Evolutionary conservation across 768 basidiomycete species (phyloP), one percentile per base, ranked within the genome.

Genomic region (Auricularia sp.): DNA sequence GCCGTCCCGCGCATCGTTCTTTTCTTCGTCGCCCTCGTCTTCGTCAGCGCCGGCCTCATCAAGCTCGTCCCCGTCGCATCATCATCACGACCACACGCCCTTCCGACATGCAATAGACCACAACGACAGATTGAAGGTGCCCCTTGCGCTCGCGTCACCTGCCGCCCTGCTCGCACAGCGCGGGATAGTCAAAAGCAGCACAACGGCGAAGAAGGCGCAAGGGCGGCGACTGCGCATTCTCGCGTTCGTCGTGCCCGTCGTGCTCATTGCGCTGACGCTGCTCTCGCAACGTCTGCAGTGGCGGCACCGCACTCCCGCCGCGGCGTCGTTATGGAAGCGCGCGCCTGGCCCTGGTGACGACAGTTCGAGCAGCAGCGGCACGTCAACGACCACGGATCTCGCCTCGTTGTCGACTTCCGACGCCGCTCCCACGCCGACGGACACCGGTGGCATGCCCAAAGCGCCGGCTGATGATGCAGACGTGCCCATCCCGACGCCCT

Each of bases 401-500:
- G 13, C 56, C 34, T 13, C 11, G 14, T 33, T 24, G 7, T 13
- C 24, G 11, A 59, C 56, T 8, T 29, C 24, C 6, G 24, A 6
- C 24, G 29, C 56, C 4, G 33, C 56, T 7, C 14, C 56, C 24
- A 59, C 56, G 29, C 29, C 34, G 6, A 34, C 29, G 18, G 29
- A 6, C 13, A 35, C 34, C 21, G 18, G 18, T n/a, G 56, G 34
- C 56, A 34, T 33, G 11, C 56, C 56, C 6, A 7, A 33, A 33
- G 56, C 56, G 18, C 56, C 56, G 11, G 56, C 24, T 29, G 18
- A 6, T 14, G 56, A 59, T 34, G 56, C 87, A 2, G 66, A 68
- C 6, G 79, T 92, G 33, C 89, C 90, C 7, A 84, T 83, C 4
- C 91, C 91, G 0, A 67, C 65, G 2, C 65, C 67, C 14, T 92